Percentiles rank a stretch among this genome's conserved stretches.
Evolutionary conservation across 2,329 filamentous ascomycete genomes (phyloP).

Genomic region (Monilinia aucupariae): DNA sequence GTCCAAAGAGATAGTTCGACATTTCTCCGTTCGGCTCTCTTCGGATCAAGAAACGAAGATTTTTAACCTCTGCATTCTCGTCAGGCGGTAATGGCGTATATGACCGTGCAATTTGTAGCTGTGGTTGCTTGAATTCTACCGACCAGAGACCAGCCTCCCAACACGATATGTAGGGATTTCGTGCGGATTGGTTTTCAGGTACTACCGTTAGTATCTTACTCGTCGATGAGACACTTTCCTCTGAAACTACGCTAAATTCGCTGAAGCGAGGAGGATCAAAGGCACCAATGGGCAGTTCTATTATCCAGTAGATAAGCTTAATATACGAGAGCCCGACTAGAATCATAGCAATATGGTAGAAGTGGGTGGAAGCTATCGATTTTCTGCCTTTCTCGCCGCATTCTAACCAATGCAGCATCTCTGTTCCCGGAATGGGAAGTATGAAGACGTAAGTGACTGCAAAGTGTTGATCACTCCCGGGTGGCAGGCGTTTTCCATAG

Average conservation of each 20-base stretch:
- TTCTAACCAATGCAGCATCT: not conserved
- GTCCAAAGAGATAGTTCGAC: slow-evolving; percentile 68
- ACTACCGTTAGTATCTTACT: slow-evolving; percentile 63
- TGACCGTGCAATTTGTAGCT: slow-evolving; percentile 82
- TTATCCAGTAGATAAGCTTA: too few relatives aligned
- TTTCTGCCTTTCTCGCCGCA: not conserved
- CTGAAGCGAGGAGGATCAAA: slow-evolving; percentile 59
- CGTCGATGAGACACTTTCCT: slow-evolving; percentile 59
- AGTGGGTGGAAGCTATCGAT: not conserved
- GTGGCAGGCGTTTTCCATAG: not conserved
- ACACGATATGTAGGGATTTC: slow-evolving; percentile 39
- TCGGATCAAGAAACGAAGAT: slow-evolving; percentile 72
- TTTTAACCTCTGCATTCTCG: slow-evolving; percentile 35
- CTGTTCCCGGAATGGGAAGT: not conserved
- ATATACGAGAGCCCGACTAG: too few relatives aligned
- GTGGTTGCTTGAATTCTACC: slow-evolving; percentile 89
- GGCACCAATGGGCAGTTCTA: too few relatives aligned
- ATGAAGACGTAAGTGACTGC: not conserved
- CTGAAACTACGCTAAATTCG: slow-evolving; percentile 58
- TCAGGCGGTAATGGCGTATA: slow-evolving; percentile 79
- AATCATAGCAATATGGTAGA: too few relatives aligned
- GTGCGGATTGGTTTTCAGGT: slow-evolving; percentile 33
- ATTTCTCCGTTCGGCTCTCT: slow-evolving; percentile 76
- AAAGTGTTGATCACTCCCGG: not conserved
- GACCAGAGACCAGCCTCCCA: slow-evolving; percentile 72